Percentiles rank a stretch among this genome's conserved stretches.
These are phyloP conservation scores for Podaxis mareebaensis DNA, from an alignment of 768 basidiomycete genomes.

Conservation along the genomic window DNA sequence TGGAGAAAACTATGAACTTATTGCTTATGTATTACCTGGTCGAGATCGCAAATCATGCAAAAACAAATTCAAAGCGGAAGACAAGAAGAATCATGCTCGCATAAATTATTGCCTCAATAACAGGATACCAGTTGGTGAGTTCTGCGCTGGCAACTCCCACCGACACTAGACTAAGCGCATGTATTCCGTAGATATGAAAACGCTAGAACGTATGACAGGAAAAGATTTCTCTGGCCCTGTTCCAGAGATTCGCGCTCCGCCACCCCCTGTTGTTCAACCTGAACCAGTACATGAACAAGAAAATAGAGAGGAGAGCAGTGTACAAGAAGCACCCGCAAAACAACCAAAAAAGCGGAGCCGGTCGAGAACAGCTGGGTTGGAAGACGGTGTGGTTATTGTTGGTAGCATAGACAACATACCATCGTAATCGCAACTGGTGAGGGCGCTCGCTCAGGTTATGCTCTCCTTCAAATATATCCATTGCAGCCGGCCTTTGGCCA, in stretches of 20 bases:
- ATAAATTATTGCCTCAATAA: conserved; percentile 78
- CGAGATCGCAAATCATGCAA: conserved; percentile 89
- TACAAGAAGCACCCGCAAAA: conserved; percentile 20
- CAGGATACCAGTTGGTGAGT: conserved; percentile 73
- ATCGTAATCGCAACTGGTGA: background rate
- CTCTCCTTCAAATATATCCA: background rate
- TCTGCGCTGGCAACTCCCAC: background rate
- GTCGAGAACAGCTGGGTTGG: conserved; percentile 21
- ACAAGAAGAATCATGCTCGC: conserved; percentile 74
- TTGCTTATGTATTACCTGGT: conserved; percentile 81
- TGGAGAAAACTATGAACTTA: conserved; percentile 91
- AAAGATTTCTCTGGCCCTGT: conserved; percentile 84
- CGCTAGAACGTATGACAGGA: conserved; percentile 77
- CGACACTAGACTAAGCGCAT: conserved; percentile 1
- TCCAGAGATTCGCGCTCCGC: conserved; percentile 58
- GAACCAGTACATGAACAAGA: conserved; percentile 19
- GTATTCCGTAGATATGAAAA: conserved; percentile 58
- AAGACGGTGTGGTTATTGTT: conserved; percentile 38
- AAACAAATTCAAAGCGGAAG: conserved; percentile 91
- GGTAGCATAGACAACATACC: conserved; percentile 36
- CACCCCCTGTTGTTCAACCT: conserved; percentile 29
- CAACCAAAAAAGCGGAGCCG: conserved; percentile 30
- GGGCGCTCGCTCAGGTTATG: background rate
- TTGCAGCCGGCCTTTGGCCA: background rate
- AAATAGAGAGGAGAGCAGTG: conserved; percentile 15